These are phyloP conservation scores for Penicillium aurantiogriseum DNA, from an alignment of 2,329 filamentous ascomycete species.

Conservation along the genomic window DNA sequence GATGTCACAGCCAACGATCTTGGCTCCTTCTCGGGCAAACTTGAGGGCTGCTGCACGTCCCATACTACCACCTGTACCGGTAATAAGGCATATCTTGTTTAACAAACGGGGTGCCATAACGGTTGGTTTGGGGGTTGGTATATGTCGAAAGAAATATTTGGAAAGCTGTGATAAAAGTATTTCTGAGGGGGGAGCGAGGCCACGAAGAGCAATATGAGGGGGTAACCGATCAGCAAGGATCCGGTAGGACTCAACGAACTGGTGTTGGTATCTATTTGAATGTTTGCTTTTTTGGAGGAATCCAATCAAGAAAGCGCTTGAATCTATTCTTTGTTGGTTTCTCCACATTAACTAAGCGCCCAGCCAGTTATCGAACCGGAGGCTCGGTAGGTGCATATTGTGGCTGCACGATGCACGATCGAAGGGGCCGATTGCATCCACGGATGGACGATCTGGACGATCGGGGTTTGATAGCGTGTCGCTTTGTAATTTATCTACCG, in stretches of 20 bases:
- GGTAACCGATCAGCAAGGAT: neutral
- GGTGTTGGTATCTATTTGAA: neutral
- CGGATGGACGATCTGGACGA: neutral
- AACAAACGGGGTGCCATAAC: neutral
- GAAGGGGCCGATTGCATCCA: neutral
- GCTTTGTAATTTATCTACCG: neutral
- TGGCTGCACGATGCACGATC: neutral
- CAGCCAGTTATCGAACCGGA: neutral
- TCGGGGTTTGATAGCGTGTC: neutral
- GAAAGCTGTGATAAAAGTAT: neutral
- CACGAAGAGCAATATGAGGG: neutral
- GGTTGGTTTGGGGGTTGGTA: neutral
- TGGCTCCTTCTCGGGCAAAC: conserved; percentile 1
- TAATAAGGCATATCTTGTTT: conserved; percentile 5
- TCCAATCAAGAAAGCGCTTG: neutral
- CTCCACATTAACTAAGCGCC: neutral
- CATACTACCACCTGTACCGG: conserved; percentile 1
- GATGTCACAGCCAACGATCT: neutral
- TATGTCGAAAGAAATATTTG: neutral
- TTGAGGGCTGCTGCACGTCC: conserved; percentile 8
- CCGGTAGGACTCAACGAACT: neutral
- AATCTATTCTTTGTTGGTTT: neutral
- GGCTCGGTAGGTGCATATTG: neutral
- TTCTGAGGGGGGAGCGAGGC: neutral
- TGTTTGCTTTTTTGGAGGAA: conserved; percentile 1